A percentile compares a stretch with the other conserved stretches of the same genome.
Evolutionary conservation across 768 basidiomycete species (phyloP).

Genomic region (Neoboletus subvelutipes): DNA sequence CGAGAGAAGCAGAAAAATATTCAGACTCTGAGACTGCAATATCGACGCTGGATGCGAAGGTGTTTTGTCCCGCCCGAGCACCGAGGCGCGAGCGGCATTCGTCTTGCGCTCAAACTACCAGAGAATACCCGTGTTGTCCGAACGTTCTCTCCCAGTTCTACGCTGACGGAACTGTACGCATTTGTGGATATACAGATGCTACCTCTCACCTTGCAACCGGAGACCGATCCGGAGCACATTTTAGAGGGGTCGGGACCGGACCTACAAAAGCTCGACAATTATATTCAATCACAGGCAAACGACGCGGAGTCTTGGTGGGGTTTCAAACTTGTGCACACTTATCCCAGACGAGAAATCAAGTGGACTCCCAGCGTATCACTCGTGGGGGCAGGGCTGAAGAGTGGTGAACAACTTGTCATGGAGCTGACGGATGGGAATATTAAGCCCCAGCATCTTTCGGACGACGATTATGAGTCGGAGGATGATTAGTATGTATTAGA

Average conservation of each 20-base stretch:
- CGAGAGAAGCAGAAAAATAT: slow-evolving; percentile 35
- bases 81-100: slow-evolving; percentile 31
- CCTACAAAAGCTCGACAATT: slow-evolving; percentile 36
- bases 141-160: slow-evolving; percentile 48
- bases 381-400: slow-evolving; percentile 47
- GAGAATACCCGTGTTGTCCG: slow-evolving; percentile 58
- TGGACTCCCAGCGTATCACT: slow-evolving; percentile 45
- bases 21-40: slow-evolving; percentile 45
- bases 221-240: slow-evolving; percentile 43
- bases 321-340: slow-evolving; percentile 67
- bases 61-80: slow-evolving; percentile 40
- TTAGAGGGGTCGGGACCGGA: slow-evolving; percentile 38
- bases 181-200: slow-evolving; percentile 66
- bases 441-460: slow-evolving; percentile 34
- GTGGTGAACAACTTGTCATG: slow-evolving; percentile 64
- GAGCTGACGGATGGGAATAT: slow-evolving; percentile 38
- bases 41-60: slow-evolving; percentile 61
- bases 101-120: slow-evolving; percentile 56
- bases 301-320: slow-evolving; percentile 59
- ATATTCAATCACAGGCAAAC: slow-evolving; percentile 30
- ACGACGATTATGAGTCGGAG: slow-evolving; percentile 61
- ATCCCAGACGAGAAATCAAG: slow-evolving; percentile 64
- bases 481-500: slow-evolving; percentile 29
- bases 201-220: slow-evolving; percentile 38
- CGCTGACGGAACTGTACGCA: slow-evolving; percentile 66